Conservation (phyloP, 169 alveolate genomes). For the Eimeria tenella region DNA sequence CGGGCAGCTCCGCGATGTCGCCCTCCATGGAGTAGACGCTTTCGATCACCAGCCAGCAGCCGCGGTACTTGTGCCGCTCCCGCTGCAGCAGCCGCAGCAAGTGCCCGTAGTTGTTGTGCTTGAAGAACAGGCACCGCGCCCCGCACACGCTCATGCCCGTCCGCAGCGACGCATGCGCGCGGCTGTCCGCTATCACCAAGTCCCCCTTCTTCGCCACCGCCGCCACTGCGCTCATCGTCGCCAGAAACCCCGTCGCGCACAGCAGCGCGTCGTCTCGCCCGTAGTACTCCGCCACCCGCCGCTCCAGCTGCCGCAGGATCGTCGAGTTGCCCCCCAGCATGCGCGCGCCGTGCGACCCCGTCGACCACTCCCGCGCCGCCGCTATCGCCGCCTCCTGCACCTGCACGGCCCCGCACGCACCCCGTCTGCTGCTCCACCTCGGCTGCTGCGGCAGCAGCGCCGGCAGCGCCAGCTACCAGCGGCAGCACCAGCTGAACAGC, state of each 20-base stretch:
- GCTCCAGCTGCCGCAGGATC: slow-evolving; percentile 85
- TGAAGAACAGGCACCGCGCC: slow-evolving; percentile 84
- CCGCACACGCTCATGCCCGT: slow-evolving; percentile 85
- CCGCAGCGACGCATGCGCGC: slow-evolving; percentile 86
- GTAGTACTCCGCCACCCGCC: slow-evolving; percentile 81
- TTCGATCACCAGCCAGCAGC: slow-evolving; percentile 89
- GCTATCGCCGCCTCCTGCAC: slow-evolving; percentile 87
- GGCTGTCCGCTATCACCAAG: slow-evolving; percentile 81
- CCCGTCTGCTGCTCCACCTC: too few species aligned
- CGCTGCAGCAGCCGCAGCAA: slow-evolving; percentile 81
- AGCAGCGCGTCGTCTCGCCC: slow-evolving; percentile 86
- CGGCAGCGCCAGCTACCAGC: too few species aligned
- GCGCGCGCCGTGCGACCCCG: slow-evolving; percentile 90
- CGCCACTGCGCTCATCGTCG: slow-evolving; percentile 86
- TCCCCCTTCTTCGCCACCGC: slow-evolving; percentile 85
- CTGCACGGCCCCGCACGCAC: neutral
- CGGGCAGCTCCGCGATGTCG: slow-evolving; percentile 89
- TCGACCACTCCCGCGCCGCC: slow-evolving; percentile 85
- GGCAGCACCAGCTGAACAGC: too few species aligned
- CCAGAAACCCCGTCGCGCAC: slow-evolving; percentile 86
- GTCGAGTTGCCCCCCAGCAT: slow-evolving; percentile 87
- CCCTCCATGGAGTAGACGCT: slow-evolving; percentile 94
- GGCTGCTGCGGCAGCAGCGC: too few species aligned
- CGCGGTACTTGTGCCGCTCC: slow-evolving; percentile 79
- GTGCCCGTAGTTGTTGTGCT: slow-evolving; percentile 86